phyloP scores from a whole-genome alignment of 2,329 filamentous ascomycete genomes.

The Colletotrichum sp. region DNA sequence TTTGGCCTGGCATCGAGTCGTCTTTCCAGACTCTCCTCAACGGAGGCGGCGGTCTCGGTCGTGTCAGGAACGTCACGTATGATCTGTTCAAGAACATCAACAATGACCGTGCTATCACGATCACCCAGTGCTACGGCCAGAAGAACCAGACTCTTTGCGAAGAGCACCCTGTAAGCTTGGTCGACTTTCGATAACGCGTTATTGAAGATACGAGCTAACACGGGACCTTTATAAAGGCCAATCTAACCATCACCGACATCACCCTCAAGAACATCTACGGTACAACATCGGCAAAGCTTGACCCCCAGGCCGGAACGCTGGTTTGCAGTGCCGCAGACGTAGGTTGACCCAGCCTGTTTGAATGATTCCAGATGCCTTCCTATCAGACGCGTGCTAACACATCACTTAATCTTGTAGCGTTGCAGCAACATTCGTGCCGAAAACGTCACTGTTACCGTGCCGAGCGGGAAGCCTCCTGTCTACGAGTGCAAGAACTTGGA shows the following conservation, averaged over 20 bases:
- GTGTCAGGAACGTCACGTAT: conserved; percentile 66
- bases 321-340: conserved; percentile 33
- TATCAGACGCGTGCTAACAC: no score
- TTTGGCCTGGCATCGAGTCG: conserved; percentile 59
- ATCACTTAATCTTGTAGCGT: background rate
- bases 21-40: conserved; percentile 61
- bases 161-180: conserved; percentile 27
- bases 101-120: conserved; percentile 64
- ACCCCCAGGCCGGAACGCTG: conserved; percentile 30
- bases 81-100: conserved; percentile 60
- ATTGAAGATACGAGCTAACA: background rate
- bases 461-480: conserved; percentile 44
- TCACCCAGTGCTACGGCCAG: conserved; percentile 64
- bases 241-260: conserved; percentile 30
- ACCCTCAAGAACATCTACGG: conserved; percentile 30
- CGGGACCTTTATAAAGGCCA: background rate
- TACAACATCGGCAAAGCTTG: conserved; percentile 29
- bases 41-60: conserved; percentile 61
- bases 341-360: background rate
- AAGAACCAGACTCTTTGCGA: conserved; percentile 32
- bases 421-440: conserved; percentile 51
- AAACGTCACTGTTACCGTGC: conserved; percentile 50
- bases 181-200: fast-evolving
- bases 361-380: no score
- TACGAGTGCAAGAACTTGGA: conserved; percentile 48